Evolutionary conservation across 768 basidiomycete genomes (phyloP).

Genomic region (Suillus tomentosus): DNA sequence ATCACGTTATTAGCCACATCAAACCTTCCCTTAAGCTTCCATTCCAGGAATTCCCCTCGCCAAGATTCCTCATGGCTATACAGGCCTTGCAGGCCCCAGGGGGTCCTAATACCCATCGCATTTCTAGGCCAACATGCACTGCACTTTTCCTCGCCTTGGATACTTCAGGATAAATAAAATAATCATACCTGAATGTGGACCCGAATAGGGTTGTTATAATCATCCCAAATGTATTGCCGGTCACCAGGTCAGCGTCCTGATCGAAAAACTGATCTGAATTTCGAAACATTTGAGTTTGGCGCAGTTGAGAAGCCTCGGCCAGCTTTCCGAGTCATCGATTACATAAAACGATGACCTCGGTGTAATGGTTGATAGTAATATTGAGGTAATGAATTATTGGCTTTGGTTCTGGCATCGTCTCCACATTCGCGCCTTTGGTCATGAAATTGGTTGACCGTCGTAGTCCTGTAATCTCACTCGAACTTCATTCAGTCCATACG

Average conservation of each 20-base stretch:
- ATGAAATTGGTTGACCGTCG: background rate
- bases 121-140: background rate
- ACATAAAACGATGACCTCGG: background rate
- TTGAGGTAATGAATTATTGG: background rate
- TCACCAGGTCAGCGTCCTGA: background rate
- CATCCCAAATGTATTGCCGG: background rate
- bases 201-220: background rate
- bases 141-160: background rate
- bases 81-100: background rate
- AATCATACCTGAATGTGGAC: background rate
- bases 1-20: background rate
- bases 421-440: background rate
- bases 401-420: no score
- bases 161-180: background rate
- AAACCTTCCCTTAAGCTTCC: background rate
- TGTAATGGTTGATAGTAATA: background rate
- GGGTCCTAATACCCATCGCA: background rate
- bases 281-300: slow-evolving; percentile 8
- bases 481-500: background rate
- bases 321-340: background rate
- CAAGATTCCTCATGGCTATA: background rate
- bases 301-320: background rate
- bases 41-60: background rate
- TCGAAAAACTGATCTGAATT: background rate
- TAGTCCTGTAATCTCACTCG: background rate